Conservation (phyloP, 768 basidiomycete species). For the Lactarius evosmus region DNA sequence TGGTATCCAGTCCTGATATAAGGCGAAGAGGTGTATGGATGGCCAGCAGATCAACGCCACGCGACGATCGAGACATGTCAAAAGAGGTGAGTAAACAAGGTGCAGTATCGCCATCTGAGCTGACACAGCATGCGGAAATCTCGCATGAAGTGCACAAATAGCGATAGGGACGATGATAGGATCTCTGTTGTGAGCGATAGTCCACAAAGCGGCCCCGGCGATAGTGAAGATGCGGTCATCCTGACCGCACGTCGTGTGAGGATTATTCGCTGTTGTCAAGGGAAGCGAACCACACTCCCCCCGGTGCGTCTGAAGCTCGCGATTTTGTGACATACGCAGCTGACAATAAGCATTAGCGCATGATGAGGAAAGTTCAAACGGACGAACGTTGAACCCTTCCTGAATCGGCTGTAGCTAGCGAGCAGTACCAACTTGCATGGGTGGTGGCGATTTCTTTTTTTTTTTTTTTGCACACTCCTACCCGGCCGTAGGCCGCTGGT, state of each 20-base stretch:
- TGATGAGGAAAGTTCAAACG: background rate
- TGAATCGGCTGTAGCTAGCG: background rate
- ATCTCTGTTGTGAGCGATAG: background rate
- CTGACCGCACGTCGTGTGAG: conserved; percentile 15
- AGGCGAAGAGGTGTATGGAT: conserved; percentile 16
- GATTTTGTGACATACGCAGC: background rate
- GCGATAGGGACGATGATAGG: background rate
- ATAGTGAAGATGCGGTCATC: conserved; percentile 16
- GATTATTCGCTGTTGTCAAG: conserved; percentile 9
- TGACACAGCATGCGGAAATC: conserved; percentile 11
- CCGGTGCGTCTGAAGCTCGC: background rate
- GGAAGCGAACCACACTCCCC: conserved; percentile 9
- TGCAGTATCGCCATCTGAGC: background rate
- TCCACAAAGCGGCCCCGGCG: conserved; percentile 5
- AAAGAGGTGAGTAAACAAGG: conserved; percentile 16
- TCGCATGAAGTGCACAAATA: conserved; percentile 5
- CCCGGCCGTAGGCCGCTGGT: background rate
- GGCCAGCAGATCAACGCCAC: conserved; percentile 20
- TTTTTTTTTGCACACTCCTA: background rate
- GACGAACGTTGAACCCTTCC: background rate
- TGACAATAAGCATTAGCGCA: background rate
- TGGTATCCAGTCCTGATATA: conserved; percentile 16
- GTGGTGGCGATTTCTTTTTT: background rate
- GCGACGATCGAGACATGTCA: conserved; percentile 21
- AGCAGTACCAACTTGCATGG: background rate